A percentile compares a stretch with the other conserved stretches of the same genome.
Evolutionary conservation across 352 stramenopile species (phyloP).

Genomic region (Phytophthora palmivora): DNA sequence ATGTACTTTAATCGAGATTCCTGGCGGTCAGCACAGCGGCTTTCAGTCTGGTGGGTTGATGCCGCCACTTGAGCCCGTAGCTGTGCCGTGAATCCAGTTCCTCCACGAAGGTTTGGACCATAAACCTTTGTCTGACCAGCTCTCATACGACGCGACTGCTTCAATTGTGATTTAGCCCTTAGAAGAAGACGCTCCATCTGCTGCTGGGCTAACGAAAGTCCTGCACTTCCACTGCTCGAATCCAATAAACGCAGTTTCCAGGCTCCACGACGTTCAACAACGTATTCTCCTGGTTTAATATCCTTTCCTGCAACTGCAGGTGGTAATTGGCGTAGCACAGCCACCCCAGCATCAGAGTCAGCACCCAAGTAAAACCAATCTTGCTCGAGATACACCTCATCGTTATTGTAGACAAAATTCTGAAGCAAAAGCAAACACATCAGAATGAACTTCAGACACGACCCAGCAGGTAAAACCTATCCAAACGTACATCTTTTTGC

Average conservation of each 20-base stretch:
- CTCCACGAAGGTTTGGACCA: conserved; percentile 49
- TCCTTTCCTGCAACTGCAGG: conserved; percentile 39
- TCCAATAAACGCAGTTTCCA: conserved; percentile 78
- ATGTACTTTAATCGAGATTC: conserved; percentile 50
- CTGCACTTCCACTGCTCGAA: conserved; percentile 67
- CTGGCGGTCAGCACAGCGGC: conserved; percentile 49
- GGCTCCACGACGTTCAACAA: conserved; percentile 69
- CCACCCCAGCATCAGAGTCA: conserved; percentile 65
- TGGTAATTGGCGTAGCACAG: conserved; percentile 71
- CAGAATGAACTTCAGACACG: neutral
- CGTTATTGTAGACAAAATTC: conserved; percentile 86
- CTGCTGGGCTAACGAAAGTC: conserved; percentile 75
- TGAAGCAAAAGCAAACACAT: conserved; percentile 14
- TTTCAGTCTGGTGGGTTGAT: conserved; percentile 55
- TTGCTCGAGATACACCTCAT: conserved; percentile 85
- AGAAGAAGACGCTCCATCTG: conserved; percentile 84
- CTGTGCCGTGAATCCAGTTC: conserved; percentile 57
- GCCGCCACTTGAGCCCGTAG: conserved; percentile 56
- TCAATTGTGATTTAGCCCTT: conserved; percentile 76
- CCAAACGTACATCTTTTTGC: conserved; percentile 56
- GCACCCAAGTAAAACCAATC: conserved; percentile 87
- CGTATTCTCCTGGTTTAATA: conserved; percentile 63
- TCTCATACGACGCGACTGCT: conserved; percentile 79
- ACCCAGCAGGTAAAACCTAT: neutral
- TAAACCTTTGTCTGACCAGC: conserved; percentile 60